A percentile compares a stretch with the other conserved stretches of the same genome.
Evolutionary conservation across 345 rosid species (phyloP).

Genomic region (Diplotaxis tenuifolia): DNA sequence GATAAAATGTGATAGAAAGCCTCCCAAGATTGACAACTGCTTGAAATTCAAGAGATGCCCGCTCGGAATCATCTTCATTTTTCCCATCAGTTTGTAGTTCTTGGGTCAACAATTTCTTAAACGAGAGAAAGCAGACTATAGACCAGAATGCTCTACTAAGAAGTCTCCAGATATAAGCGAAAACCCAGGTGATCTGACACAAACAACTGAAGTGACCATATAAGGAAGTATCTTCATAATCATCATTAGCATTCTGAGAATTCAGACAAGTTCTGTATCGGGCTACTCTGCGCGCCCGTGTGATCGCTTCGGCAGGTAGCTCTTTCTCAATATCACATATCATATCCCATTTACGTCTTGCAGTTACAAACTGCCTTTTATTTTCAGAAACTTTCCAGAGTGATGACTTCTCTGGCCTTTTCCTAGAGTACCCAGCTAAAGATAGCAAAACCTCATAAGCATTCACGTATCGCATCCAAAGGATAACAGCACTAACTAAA

Average conservation of each 20-base stretch:
- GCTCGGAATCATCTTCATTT: slow-evolving; percentile 37
- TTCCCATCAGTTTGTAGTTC: slow-evolving; percentile 37
- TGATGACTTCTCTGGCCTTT: slow-evolving; percentile 41
- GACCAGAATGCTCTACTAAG: slow-evolving; percentile 40
- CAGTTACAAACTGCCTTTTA: slow-evolving; percentile 43
- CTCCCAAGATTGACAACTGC: slow-evolving; percentile 56
- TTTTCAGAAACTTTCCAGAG: slow-evolving; percentile 47
- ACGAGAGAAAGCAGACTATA: slow-evolving; percentile 31
- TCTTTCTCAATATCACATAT: slow-evolving; percentile 61
- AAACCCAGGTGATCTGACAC: slow-evolving; percentile 35
- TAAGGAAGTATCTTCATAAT: slow-evolving; percentile 30
- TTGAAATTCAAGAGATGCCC: slow-evolving; percentile 37
- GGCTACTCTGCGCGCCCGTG: slow-evolving; percentile 80
- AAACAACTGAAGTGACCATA: slow-evolving; percentile 29
- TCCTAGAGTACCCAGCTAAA: slow-evolving; percentile 54
- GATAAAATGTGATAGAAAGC: slow-evolving; percentile 44
- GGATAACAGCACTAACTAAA: slow-evolving; percentile 43
- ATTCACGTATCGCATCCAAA: slow-evolving; percentile 72
- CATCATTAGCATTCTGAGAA: slow-evolving; percentile 38
- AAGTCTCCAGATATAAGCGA: slow-evolving; percentile 44
- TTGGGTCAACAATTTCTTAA: slow-evolving; percentile 29
- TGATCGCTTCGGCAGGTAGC: slow-evolving; percentile 74
- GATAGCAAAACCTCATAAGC: slow-evolving; percentile 60
- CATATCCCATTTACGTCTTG: slow-evolving; percentile 54
- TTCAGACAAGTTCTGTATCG: slow-evolving; percentile 50